Evolutionary conservation across 148 eudicot genomes (phyloP).

Genomic region (Camellia japonica): DNA sequence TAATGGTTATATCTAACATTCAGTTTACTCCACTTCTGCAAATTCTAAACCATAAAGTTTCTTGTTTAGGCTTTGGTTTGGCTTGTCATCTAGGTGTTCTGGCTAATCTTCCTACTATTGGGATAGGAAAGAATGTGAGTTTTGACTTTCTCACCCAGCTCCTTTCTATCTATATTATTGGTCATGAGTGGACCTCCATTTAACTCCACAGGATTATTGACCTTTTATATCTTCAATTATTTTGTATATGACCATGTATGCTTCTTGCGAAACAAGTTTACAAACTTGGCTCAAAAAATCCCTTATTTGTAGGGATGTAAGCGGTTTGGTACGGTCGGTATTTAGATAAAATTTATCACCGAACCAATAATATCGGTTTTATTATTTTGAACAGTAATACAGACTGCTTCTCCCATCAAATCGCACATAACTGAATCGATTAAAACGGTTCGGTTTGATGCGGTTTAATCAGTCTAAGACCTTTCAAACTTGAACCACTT

Average conservation of each 20-base stretch:
- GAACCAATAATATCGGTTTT: too few species aligned
- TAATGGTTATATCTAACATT: background rate
- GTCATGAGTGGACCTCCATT: constrained; percentile 1
- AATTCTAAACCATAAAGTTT: constrained; percentile 1
- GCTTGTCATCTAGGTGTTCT: constrained; percentile 97
- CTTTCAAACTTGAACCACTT: too few species aligned
- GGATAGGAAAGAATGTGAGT: constrained; percentile 92
- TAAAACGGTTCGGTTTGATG: too few species aligned
- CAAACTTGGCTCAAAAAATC: background rate
- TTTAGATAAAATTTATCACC: too few species aligned
- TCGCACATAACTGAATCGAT: too few species aligned
- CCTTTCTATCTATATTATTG: background rate
- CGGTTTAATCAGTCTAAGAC: too few species aligned
- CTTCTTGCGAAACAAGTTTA: too few species aligned
- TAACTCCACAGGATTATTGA: background rate
- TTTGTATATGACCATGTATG: background rate
- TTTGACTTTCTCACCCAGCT: constrained; percentile 3
- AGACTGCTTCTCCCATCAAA: too few species aligned
- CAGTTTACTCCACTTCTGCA: background rate
- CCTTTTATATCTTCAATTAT: background rate
- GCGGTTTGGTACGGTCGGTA: too few species aligned
- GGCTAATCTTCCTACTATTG: constrained; percentile 78
- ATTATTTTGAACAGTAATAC: too few species aligned
- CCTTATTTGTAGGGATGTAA: background rate
- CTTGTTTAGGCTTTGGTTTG: constrained; percentile 79